Conservation (phyloP, 495 filamentous ascomycete genomes). For the Annulohypoxylon nitens region DNA sequence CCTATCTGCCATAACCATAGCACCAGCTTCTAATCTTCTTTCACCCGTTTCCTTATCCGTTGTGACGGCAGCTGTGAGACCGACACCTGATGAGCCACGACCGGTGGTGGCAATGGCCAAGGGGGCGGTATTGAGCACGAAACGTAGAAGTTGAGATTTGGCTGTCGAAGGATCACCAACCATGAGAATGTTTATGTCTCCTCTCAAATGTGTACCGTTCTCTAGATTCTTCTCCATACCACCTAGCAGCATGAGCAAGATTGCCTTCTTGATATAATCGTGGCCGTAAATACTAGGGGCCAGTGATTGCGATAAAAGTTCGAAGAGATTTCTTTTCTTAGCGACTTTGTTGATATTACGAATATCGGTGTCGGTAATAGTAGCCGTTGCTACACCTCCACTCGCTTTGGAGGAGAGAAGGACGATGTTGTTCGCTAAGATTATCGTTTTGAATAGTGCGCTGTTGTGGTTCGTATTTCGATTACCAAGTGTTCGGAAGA, state of each 20-base stretch:
- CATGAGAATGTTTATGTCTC: slow-evolving; percentile 99
- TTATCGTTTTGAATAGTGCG: slow-evolving; percentile 90
- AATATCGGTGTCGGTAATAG: slow-evolving; percentile 97
- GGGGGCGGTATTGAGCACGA: slow-evolving; percentile 97
- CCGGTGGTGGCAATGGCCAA: slow-evolving; percentile 98
- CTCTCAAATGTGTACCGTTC: slow-evolving; percentile 96
- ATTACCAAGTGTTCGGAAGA: slow-evolving; percentile 93
- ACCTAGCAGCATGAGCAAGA: slow-evolving; percentile 95
- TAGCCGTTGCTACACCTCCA: slow-evolving; percentile 90
- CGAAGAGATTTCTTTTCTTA: slow-evolving; percentile 95
- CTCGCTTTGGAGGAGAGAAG: slow-evolving; percentile 95
- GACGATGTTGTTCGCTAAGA: slow-evolving; percentile 95
- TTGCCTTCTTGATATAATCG: slow-evolving; percentile 98
- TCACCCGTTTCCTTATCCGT: slow-evolving; percentile 98
- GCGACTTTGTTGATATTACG: slow-evolving; percentile 98
- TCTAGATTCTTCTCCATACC: slow-evolving; percentile 99
- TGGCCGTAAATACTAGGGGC: slow-evolving; percentile 99
- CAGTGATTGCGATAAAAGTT: slow-evolving; percentile 92
- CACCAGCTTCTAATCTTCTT: slow-evolving; percentile 93
- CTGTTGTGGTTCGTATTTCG: slow-evolving; percentile 88
- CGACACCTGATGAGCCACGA: slow-evolving; percentile 96
- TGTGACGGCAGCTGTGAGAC: slow-evolving; percentile 97
- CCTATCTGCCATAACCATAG: slow-evolving; percentile 97
- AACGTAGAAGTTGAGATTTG: slow-evolving; percentile 97
- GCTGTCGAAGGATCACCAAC: slow-evolving; percentile 98